phyloP scores from a whole-genome alignment of 2,329 filamentous ascomycete species.

The Cylindrodendrum hubeiense region DNA sequence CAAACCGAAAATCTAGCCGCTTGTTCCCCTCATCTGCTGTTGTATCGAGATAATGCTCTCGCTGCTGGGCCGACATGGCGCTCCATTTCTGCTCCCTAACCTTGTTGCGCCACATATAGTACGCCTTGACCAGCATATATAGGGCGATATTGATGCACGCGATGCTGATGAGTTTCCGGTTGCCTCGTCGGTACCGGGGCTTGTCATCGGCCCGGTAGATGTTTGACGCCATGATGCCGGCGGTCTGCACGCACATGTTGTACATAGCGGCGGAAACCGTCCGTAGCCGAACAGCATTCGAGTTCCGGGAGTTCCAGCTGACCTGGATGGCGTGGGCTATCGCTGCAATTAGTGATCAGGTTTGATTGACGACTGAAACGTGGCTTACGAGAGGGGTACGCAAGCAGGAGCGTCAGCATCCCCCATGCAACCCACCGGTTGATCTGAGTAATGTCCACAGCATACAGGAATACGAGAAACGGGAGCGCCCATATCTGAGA shows the following conservation, averaged over 20 bases:
- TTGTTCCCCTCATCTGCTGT: constrained; percentile 29
- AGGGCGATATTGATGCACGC: constrained; percentile 45
- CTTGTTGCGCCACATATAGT: constrained; percentile 55
- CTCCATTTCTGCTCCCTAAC: constrained; percentile 22
- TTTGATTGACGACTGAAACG: background rate
- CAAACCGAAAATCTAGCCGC: constrained; percentile 29
- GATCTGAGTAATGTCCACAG: constrained; percentile 43
- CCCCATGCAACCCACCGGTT: constrained; percentile 48
- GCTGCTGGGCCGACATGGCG: constrained; percentile 24
- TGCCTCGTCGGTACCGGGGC: constrained; percentile 58
- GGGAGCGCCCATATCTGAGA: constrained; percentile 51
- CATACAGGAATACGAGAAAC: constrained; percentile 47
- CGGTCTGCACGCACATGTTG: constrained; percentile 60
- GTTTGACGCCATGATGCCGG: constrained; percentile 58
- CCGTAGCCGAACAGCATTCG: constrained; percentile 70
- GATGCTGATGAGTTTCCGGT: constrained; percentile 49
- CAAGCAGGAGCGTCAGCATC: constrained; percentile 47
- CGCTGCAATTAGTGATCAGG: background rate
- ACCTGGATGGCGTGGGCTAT: constrained; percentile 60
- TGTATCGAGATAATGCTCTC: constrained; percentile 16
- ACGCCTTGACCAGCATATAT: constrained; percentile 55
- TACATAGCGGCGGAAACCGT: constrained; percentile 69
- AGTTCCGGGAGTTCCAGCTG: constrained; percentile 66
- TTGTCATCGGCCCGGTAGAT: constrained; percentile 62
- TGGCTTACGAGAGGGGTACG: constrained; percentile 46